phyloP scores from a whole-genome alignment of 495 filamentous ascomycete species.

The Xylaria sp. region DNA sequence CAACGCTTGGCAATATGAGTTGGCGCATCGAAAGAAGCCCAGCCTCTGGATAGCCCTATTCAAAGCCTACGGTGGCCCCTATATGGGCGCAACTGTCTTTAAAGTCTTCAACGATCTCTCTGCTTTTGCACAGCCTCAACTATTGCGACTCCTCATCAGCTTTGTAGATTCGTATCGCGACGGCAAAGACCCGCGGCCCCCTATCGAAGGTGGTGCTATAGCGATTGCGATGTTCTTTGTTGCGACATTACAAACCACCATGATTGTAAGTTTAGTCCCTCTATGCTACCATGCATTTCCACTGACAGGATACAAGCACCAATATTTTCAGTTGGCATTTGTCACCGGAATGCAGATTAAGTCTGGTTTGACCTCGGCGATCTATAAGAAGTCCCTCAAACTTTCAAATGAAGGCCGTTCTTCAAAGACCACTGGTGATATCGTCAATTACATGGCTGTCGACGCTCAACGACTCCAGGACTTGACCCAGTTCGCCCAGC shows the following conservation, averaged over 20 bases:
- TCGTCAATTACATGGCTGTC: slow-evolving; percentile 99
- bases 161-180: slow-evolving; percentile 82
- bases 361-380: slow-evolving; percentile 83
- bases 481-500: slow-evolving; percentile 92
- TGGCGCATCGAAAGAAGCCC: slow-evolving; percentile 72
- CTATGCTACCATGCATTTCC: neutral
- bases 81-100: slow-evolving; percentile 78
- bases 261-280: slow-evolving; percentile 45
- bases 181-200: slow-evolving; percentile 69
- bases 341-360: slow-evolving; percentile 97
- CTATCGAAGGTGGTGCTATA: slow-evolving; percentile 85
- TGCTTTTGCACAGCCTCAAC: slow-evolving; percentile 89
- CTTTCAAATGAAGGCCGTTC: slow-evolving; percentile 92
- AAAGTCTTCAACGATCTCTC: slow-evolving; percentile 85
- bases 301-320: slow-evolving; percentile 69
- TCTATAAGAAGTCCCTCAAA: slow-evolving; percentile 88
- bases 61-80: slow-evolving; percentile 83
- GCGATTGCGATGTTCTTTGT: slow-evolving; percentile 91
- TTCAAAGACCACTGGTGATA: slow-evolving; percentile 94
- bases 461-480: slow-evolving; percentile 96
- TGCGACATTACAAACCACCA: slow-evolving; percentile 79
- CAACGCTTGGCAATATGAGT: slow-evolving; percentile 78
- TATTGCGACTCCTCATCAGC: slow-evolving; percentile 81
- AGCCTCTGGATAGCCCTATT: slow-evolving; percentile 94
- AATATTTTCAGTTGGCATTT: slow-evolving; percentile 96